A percentile compares a stretch with the other conserved stretches of the same genome.
These are phyloP conservation scores for Cyathus striatus DNA, from an alignment of 768 basidiomycete genomes.

Conservation along the genomic window DNA sequence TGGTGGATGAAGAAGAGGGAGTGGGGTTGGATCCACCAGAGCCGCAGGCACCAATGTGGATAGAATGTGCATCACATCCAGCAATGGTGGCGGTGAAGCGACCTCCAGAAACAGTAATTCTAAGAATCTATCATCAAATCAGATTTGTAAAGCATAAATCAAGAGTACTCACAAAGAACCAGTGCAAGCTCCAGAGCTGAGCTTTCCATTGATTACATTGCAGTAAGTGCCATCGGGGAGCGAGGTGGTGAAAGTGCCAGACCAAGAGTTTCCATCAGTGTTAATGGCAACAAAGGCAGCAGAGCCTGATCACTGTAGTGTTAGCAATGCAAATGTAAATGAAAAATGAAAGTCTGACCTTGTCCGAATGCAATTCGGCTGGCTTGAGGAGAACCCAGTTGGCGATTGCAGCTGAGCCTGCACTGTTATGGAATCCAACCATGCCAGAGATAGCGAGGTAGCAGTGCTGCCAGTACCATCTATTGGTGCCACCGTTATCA, in stretches of 20 bases:
- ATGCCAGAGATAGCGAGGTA: conserved; percentile 53
- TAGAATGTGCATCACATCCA: conserved; percentile 48
- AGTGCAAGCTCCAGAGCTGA: conserved; percentile 36
- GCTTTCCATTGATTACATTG: conserved; percentile 53
- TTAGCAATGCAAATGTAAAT: neutral
- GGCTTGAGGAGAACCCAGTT: conserved; percentile 56
- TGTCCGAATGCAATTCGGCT: conserved; percentile 65
- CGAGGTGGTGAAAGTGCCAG: conserved; percentile 47
- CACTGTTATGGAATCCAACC: conserved; percentile 60
- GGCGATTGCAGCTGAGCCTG: conserved; percentile 42
- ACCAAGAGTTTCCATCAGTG: conserved; percentile 55
- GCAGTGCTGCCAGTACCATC: conserved; percentile 67
- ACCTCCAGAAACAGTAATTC: conserved; percentile 46
- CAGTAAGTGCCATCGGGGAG: conserved; percentile 58
- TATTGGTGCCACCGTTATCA: conserved; percentile 41
- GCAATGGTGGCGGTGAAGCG: conserved; percentile 44
- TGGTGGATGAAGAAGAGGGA: too few relatives aligned
- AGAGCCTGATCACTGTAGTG: conserved; percentile 27
- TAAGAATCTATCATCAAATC: conserved; percentile 12
- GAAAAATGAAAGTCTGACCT: conserved; percentile 33
- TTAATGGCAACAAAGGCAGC: conserved; percentile 65
- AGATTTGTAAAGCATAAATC: neutral
- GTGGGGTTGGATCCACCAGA: conserved; percentile 21
- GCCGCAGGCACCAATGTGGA: conserved; percentile 42
- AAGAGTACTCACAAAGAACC: conserved; percentile 40